phyloP scores from a whole-genome alignment of 73 alveolate species.

The Strombidium stylifer region DNA sequence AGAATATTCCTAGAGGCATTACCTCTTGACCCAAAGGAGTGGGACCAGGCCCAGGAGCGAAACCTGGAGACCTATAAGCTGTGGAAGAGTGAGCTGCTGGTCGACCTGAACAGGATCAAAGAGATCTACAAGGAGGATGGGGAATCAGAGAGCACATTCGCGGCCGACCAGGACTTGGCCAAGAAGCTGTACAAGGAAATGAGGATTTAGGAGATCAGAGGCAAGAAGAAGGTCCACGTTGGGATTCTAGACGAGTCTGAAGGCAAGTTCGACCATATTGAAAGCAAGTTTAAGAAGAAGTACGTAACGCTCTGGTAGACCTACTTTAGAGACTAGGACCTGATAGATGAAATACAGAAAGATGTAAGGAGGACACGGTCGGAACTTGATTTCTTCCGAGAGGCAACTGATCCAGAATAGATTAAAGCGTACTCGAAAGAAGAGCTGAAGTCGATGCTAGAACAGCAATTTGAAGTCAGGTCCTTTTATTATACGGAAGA shows the following conservation, averaged over 20 bases:
- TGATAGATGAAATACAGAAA: conserved; percentile 90
- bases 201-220: too few relatives aligned
- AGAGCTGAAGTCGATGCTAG: conserved; percentile 69
- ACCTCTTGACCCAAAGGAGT: conserved; percentile 77
- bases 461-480: conserved; percentile 36
- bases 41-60: conserved; percentile 63
- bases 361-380: conserved; percentile 94
- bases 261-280: too few relatives aligned
- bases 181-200: too few relatives aligned
- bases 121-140: too few relatives aligned
- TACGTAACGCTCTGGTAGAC: too few relatives aligned
- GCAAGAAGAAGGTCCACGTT: too few relatives aligned
- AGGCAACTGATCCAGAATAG: conserved; percentile 65
- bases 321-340: conserved; percentile 76
- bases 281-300: too few relatives aligned
- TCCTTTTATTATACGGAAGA: too few relatives aligned
- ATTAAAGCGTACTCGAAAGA: conserved; percentile 58
- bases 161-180: too few relatives aligned
- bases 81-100: conserved; percentile 61
- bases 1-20: conserved; percentile 79
- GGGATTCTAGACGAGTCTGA: too few relatives aligned
- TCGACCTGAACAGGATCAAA: too few relatives aligned
- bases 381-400: conserved; percentile 78
- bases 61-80: conserved; percentile 59
- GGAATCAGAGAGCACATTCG: too few relatives aligned